These are phyloP conservation scores for Heliophila coronopifolia DNA, from an alignment of 441 rosid species.

Conservation along the genomic window DNA sequence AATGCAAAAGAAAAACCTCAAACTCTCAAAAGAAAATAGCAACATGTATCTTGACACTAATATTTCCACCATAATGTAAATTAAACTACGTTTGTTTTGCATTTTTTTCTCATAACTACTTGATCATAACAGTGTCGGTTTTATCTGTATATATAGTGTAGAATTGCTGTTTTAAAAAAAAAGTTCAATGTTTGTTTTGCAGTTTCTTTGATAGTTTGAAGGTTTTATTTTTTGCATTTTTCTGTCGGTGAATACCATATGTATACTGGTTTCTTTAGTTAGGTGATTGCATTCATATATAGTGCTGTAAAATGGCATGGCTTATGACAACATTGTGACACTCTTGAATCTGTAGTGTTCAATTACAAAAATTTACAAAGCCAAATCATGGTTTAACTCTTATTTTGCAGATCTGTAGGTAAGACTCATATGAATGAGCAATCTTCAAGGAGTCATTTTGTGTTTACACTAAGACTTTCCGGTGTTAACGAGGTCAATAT, in stretches of 20 bases:
- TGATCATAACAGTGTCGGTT: no score
- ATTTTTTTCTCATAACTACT: no score
- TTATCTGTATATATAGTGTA: no score
- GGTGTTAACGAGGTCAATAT: conserved; percentile 76
- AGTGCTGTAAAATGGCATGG: background rate
- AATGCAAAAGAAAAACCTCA: no score
- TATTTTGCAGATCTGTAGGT: conserved; percentile 67
- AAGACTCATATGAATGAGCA: conserved; percentile 95
- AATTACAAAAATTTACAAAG: background rate
- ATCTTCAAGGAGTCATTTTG: conserved; percentile 94
- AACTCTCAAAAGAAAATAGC: no score
- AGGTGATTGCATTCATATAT: background rate
- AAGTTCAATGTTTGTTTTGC: no score
- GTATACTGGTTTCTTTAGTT: background rate
- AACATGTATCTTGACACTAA: no score
- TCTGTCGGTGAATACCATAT: background rate
- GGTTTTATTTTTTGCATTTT: no score
- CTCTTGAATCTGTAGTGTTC: background rate
- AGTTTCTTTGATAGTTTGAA: no score
- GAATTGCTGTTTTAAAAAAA: no score
- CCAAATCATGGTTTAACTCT: conserved; percentile 1
- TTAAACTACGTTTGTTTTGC: no score
- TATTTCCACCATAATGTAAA: no score
- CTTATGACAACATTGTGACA: background rate
- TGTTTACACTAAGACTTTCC: conserved; percentile 78